Evolutionary conservation across 176 grass and related monocot species (phyloP).

Genomic region (Lolium multiflorum): DNA sequence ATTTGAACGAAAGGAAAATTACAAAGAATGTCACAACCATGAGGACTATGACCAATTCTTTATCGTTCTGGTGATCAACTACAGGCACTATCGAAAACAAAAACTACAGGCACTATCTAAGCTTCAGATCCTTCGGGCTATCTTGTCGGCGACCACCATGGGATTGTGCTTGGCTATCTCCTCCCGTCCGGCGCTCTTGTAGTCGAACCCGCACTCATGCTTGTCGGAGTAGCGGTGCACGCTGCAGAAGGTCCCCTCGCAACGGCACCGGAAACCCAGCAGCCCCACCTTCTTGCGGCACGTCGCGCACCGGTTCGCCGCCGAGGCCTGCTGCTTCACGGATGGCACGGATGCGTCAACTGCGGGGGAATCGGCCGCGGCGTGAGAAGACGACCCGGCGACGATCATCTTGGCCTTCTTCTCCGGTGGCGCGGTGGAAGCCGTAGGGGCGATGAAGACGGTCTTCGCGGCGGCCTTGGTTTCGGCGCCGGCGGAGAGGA

Average conservation of each 20-base stretch:
- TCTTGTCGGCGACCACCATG: not conserved
- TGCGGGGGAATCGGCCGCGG: not conserved
- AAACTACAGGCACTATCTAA: too few relatives aligned
- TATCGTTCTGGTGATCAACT: not conserved
- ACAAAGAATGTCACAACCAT: not conserved
- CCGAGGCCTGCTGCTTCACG: not conserved
- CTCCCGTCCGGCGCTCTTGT: not conserved
- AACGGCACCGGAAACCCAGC: not conserved
- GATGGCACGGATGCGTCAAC: not conserved
- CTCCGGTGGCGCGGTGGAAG: not conserved
- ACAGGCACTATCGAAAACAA: too few relatives aligned
- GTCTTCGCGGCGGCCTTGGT: too few relatives aligned
- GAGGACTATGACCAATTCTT: not conserved
- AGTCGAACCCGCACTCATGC: not conserved
- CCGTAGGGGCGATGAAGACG: too few relatives aligned
- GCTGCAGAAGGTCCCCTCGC: not conserved
- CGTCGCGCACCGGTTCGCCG: not conserved
- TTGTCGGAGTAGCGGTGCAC: too few relatives aligned
- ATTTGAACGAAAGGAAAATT: too few relatives aligned
- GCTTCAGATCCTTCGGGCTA: not conserved
- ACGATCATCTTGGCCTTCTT: not conserved
- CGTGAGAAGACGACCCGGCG: not conserved
- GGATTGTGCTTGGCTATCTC: not conserved
- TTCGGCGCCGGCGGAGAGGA: not conserved
- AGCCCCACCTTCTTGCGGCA: not conserved